Conservation (phyloP, 2,329 filamentous ascomycete species). For the Neophaeococcomyces aloes region DNA sequence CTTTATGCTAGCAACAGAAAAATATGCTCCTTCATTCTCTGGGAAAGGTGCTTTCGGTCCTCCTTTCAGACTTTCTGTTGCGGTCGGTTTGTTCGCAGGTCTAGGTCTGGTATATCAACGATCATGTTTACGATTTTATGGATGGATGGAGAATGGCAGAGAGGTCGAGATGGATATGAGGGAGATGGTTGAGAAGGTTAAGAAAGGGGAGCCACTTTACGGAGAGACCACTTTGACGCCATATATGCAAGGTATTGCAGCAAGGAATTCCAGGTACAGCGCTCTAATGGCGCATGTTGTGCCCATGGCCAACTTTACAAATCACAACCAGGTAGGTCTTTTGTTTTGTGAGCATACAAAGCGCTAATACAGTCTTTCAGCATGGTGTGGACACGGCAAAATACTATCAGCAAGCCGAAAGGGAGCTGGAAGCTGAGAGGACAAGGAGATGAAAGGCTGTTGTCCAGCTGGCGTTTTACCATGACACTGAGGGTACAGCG, state of each 20-base stretch:
- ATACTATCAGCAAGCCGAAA: conserved; percentile 92
- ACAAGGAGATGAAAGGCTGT: neutral
- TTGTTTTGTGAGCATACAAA: conserved; percentile 2
- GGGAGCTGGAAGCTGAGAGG: conserved; percentile 73
- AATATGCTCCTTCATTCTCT: conserved; percentile 71
- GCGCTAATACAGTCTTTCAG: conserved; percentile 35
- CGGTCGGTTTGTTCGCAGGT: conserved; percentile 63
- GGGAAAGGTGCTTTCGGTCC: conserved; percentile 72
- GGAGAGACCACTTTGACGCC: conserved; percentile 67
- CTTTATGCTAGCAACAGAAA: conserved; percentile 69
- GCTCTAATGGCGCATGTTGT: conserved; percentile 73
- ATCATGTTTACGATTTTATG: conserved; percentile 84
- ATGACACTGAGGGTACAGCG: neutral
- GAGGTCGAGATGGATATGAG: conserved; percentile 94
- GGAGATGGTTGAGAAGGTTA: conserved; percentile 96
- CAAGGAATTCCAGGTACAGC: conserved; percentile 84
- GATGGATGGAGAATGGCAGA: conserved; percentile 80
- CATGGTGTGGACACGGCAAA: conserved; percentile 97
- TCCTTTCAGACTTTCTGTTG: conserved; percentile 67
- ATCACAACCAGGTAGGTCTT: conserved; percentile 62
- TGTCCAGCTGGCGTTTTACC: neutral
- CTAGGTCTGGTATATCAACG: conserved; percentile 79
- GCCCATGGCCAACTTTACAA: conserved; percentile 98
- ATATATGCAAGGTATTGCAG: conserved; percentile 87
- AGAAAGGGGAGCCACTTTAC: conserved; percentile 81